Conservation (phyloP, 2,329 filamentous ascomycete genomes). For the Emericellopsis atlantica region DNA sequence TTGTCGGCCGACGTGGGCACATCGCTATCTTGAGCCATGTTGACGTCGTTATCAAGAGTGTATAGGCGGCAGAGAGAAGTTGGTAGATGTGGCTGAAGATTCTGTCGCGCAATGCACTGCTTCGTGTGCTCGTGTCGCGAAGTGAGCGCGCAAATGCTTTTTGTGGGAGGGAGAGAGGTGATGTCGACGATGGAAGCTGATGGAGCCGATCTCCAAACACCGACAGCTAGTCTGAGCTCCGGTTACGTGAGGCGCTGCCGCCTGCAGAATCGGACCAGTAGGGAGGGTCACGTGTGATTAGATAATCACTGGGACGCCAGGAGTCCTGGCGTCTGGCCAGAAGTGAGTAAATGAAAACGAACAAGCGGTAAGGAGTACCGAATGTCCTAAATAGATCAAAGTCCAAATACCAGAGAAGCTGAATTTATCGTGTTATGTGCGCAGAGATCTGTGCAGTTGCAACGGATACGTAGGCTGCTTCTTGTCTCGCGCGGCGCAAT, state of each 20-base stretch:
- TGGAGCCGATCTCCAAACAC: conserved; percentile 21
- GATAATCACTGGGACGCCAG: neutral
- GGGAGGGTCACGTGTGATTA: conserved; percentile 1
- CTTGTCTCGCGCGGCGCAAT: neutral
- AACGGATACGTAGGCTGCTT: no score
- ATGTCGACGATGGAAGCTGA: conserved; percentile 20
- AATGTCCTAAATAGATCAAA: no score
- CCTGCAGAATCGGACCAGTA: conserved; percentile 19
- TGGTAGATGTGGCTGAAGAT: neutral
- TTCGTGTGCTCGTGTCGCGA: neutral
- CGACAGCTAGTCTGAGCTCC: conserved; percentile 18
- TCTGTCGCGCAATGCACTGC: neutral
- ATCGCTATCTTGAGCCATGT: conserved; percentile 92
- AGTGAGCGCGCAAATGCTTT: neutral
- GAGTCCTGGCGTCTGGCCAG: no score
- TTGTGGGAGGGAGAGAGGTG: neutral
- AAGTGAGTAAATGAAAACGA: no score
- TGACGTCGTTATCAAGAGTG: conserved; percentile 17
- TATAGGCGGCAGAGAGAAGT: neutral
- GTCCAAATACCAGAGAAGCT: no score
- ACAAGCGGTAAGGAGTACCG: no score
- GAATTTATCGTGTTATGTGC: no score
- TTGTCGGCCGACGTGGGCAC: conserved; percentile 77
- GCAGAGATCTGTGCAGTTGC: no score
- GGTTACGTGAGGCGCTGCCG: conserved; percentile 33